phyloP scores from a whole-genome alignment of 345 rosid genomes.

The Crucihimalaya himalaica region DNA sequence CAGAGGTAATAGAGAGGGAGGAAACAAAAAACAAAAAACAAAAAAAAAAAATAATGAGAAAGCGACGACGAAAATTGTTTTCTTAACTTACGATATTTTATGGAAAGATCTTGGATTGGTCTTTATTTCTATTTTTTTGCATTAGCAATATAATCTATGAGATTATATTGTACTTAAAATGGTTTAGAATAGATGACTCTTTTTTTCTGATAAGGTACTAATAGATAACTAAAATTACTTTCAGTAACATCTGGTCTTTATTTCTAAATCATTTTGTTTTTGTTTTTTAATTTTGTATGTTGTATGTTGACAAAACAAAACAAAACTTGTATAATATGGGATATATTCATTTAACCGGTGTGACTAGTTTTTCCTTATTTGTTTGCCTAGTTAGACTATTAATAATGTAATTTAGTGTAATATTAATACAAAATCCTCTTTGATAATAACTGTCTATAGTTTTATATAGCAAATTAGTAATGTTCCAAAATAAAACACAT shows the following conservation, averaged over 20 bases:
- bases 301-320: not conserved
- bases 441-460: not conserved
- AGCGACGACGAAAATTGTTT: constrained; percentile 10
- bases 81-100: not conserved
- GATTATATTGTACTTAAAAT: not conserved
- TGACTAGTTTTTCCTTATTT: not conserved
- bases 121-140: not conserved
- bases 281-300: not conserved
- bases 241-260: not conserved
- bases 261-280: not conserved
- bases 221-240: not conserved
- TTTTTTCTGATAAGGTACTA: not conserved
- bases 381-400: not conserved
- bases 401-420: not conserved
- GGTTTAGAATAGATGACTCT: not conserved
- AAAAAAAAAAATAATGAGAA: not conserved
- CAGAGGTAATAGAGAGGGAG: not conserved
- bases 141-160: not conserved
- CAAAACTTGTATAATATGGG: not conserved
- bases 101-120: not conserved
- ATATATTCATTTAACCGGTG: not conserved
- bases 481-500: not conserved
- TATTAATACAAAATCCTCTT: not conserved
- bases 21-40: not conserved
- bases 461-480: not conserved